Evolutionary conservation across 352 stramenopile genomes (phyloP), one percentile per base, ranked within the genome.

Genomic region (Globisporangium splendens): DNA sequence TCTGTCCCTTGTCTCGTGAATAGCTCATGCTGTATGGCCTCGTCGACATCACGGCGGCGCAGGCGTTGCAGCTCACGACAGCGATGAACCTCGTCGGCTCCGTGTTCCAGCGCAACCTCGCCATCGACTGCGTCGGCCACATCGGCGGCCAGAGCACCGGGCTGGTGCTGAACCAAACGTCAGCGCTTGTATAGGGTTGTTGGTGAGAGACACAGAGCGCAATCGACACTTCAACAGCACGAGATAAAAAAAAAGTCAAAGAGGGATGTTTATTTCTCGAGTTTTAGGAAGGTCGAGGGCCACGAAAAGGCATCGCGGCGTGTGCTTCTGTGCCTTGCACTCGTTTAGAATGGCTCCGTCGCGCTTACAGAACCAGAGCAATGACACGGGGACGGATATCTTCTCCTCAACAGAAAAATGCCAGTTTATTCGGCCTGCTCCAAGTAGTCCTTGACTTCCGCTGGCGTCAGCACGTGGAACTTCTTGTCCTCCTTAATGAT

Each of bases 371-470:
- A 35, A 35, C 28, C 0, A 35, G 28, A 35, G 28, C 28, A 35
- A 35, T 35, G 28, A 8, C 28, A 35, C 28, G 28, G 10, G 28
- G 28, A 11, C 28, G 28, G 28, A 10, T 6, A 35, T 35, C 28
- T 35, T 35, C 28, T 35, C 10, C 28, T 35, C 28, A 35, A 35
- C 28, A 35, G 24, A 31, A 31, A 31, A 31, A 31, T 31, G 24
- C 24, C 38, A 47, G 52, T 28, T 89, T 97, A 99, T 77, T 98
- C 97, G 21, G 96, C 95, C 79, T 99, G 97, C 72, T 99, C 96
- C 59, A 99, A 79, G 89, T 99, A 99, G 83, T 99, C 98, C 75
- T 98, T 98, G 69, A 99, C 96, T 79, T 99, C 96, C 39, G 92
- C 91, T 2, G 95, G 95, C 44, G 91, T 99, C 61, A 99, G 86